Base-by-base conservation (phyloP, 306 rosid species). In the Cicer pinnatifidum region DNA sequence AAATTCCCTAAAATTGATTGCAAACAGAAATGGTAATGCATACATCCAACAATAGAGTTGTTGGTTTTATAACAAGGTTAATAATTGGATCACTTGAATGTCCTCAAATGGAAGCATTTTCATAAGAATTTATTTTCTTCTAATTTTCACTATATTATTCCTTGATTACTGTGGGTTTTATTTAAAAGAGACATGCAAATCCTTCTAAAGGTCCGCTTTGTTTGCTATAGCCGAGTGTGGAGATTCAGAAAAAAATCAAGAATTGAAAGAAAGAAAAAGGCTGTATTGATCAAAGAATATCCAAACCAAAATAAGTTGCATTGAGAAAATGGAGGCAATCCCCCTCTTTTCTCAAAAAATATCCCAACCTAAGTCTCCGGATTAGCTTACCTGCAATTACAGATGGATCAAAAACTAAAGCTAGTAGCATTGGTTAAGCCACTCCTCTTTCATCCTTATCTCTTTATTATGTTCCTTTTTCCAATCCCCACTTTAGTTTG, bases 1-100 rank as follows among this genome's bases (percentile, higher is more conserved):
- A 45, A 12, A 69, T 51, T 12, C 71, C 46, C 41, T 12, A 20
- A 75, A 70, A 48, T 19, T 28, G 46, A 19, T 52, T 33, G 75
- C 69, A 5, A 44, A 50, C 39, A 40, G 12, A 58, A 78, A 69
- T 20, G 52, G 64, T 11, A 58, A 69, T 20, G 60, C 60, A 76
- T 50, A 46, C 15, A 76, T 61, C 19, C 41, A 68, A 51, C 11
- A 9, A 62, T 11, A 50, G 54, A 62, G 12, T 48, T 39, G 37
- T 70, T 44, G 19, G 11, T 56, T 41, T 63, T 9, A 20, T 48
- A 33, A n/a, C 69, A 23, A 63, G 0, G 52, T 20, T 16, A 40
- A 71, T 71, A 43, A 66, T 45, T 44, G 11, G 19, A 56, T 15
- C 35, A 46, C 57, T 20, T 11, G 35, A 46, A 45, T 45, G 53